phyloP scores from a whole-genome alignment of 192 early-diverging fungal species.

The Backusella sp. region DNA sequence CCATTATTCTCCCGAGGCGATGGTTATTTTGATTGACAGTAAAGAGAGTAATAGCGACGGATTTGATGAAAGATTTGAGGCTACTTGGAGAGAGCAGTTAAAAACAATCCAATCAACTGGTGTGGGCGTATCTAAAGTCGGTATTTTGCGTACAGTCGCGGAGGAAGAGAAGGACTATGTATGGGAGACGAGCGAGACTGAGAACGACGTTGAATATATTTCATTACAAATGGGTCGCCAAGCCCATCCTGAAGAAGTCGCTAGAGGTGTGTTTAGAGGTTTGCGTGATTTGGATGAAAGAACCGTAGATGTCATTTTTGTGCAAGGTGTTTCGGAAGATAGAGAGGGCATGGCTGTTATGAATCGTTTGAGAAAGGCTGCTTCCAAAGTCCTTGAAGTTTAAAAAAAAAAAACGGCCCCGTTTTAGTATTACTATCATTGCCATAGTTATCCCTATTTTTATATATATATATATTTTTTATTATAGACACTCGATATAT shows the following conservation, averaged over 20 bases:
- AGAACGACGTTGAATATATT: constrained; percentile 2
- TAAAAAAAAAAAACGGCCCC: background rate
- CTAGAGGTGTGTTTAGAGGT: constrained; percentile 75
- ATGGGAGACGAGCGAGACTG: background rate
- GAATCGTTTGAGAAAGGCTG: constrained; percentile 93
- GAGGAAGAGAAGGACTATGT: background rate
- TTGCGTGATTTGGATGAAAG: constrained; percentile 75
- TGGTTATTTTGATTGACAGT: constrained; percentile 73
- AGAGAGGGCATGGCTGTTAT: constrained; percentile 95
- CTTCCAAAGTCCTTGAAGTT: constrained; percentile 53
- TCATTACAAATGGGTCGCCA: constrained; percentile 37
- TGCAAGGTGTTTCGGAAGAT: constrained; percentile 87
- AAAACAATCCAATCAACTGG: background rate
- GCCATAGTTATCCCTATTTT: background rate
- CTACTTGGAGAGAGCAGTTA: constrained; percentile 25
- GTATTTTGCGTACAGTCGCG: constrained; percentile 29
- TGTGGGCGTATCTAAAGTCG: constrained; percentile 7
- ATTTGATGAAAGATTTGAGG: constrained; percentile 21
- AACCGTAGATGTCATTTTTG: constrained; percentile 73
- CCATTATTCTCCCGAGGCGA: constrained; percentile 92
- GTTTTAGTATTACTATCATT: background rate
- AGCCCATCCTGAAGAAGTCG: constrained; percentile 61
- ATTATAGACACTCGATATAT: background rate
- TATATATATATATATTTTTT: background rate
- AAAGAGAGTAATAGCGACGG: background rate